These are phyloP conservation scores for Leucoagaricus sp. DNA, from an alignment of 1,284 basidiomycete genomes.

Conservation along the genomic window DNA sequence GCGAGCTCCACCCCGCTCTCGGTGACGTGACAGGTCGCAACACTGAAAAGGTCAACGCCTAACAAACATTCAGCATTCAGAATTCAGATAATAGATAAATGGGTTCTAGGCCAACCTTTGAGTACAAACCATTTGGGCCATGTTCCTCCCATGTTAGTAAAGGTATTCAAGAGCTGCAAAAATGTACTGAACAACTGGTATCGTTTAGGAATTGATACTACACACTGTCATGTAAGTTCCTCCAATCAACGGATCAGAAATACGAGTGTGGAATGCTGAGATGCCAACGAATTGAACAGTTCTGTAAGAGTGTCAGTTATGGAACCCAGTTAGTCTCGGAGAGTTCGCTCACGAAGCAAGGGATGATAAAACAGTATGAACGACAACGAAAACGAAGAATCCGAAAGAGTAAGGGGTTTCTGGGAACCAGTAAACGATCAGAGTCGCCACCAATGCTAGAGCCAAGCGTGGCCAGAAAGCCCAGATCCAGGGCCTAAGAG, in stretches of 20 bases:
- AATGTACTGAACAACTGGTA: constrained; percentile 5
- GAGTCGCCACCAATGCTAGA: constrained; percentile 75
- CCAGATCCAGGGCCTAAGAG: constrained; percentile 84
- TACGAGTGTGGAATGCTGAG: constrained; percentile 96
- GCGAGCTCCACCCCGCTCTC: constrained; percentile 63
- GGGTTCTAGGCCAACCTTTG: constrained; percentile 54
- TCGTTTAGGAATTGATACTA: constrained; percentile 12
- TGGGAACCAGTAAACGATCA: constrained; percentile 88
- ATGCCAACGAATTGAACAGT: constrained; percentile 99
- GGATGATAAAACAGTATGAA: constrained; percentile 83
- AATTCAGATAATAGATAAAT: constrained; percentile 2
- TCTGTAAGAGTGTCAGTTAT: constrained; percentile 38
- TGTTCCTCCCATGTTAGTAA: constrained; percentile 96
- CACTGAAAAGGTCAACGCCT: constrained; percentile 87
- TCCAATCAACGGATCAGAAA: constrained; percentile 96
- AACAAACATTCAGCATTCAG: constrained; percentile 16
- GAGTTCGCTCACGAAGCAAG: constrained; percentile 73
- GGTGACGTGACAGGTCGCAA: constrained; percentile 78
- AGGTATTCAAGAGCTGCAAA: constrained; percentile 87
- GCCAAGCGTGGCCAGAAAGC: constrained; percentile 89
- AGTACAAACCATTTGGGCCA: constrained; percentile 96
- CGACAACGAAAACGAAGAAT: constrained; percentile 82
- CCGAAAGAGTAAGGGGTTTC: constrained; percentile 68
- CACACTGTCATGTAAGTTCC: constrained; percentile 96
- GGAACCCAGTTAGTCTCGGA: background rate